Evolutionary conservation across 2,329 filamentous ascomycete genomes (phyloP).

Genomic region (Lachnellula willkommii): DNA sequence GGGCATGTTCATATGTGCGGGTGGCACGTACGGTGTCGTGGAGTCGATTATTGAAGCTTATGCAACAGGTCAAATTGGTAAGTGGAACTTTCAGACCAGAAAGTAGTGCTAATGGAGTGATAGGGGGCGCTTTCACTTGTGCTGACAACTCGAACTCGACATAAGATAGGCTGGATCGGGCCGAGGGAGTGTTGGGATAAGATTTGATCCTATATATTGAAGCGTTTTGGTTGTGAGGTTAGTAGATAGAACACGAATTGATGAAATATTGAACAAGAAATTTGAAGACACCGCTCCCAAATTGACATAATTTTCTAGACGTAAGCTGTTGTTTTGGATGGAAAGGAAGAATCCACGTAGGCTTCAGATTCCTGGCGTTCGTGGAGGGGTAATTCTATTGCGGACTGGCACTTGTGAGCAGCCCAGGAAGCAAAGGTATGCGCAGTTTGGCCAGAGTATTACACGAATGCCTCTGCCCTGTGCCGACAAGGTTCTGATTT

Average conservation of each 20-base stretch:
- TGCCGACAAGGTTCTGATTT: no score
- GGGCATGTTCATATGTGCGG: constrained; percentile 36
- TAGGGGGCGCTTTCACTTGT: constrained; percentile 41
- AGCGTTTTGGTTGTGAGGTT: not conserved
- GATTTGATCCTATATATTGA: not conserved
- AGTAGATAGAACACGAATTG: not conserved
- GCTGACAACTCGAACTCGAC: constrained; percentile 37
- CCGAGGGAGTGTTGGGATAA: not conserved
- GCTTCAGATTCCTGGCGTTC: no score
- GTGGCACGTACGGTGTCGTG: constrained; percentile 42
- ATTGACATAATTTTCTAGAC: no score
- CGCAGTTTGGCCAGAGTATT: no score
- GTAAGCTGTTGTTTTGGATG: no score
- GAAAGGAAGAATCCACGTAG: no score
- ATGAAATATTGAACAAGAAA: not conserved
- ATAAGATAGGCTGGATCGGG: not conserved
- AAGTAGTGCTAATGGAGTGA: not conserved
- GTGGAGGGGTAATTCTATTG: no score
- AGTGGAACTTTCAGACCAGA: not conserved
- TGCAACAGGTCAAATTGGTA: constrained; percentile 27
- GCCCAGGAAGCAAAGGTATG: no score
- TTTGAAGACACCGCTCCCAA: not conserved
- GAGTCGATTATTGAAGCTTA: constrained; percentile 49
- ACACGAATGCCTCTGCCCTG: no score
- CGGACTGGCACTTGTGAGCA: no score